Base-by-base conservation (phyloP, 2,329 filamentous ascomycete genomes). In the Akanthomyces dipterigenus region DNA sequence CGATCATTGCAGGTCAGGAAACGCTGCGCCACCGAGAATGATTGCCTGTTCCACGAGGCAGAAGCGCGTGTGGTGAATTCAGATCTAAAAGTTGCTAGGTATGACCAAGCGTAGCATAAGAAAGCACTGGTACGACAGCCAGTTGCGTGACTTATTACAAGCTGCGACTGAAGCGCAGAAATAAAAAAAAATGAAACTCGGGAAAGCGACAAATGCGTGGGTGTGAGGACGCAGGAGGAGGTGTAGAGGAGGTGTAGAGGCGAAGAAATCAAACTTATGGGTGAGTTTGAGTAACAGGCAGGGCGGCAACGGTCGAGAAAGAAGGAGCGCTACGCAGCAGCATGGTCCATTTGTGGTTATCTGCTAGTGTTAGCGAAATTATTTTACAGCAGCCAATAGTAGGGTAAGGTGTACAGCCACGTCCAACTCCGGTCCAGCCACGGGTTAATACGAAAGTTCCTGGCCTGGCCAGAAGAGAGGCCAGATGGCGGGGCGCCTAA, bases 251-350 rank as follows among this genome's bases (percentile, higher is more conserved):
- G 38, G 51, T 55, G 36, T 42, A 42, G 51, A 55, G 3, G n/a
- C 12, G 34, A 42, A 42, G 51, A 28, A 55, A 36, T 16, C 36
- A 36, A 36, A 11, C 36, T 43, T 36, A n/a, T 31, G 31, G 48
- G 50, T 43, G 42, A 36, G 22, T 55, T 55, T 55, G 34, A 55
- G 38, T 18, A 54, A 12, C 51, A 42, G 28, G 28, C 28, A 31
- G 28, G 51, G 51, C 51, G 51, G 51, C 51, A 55, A 55, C 36
- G 51, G 51, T 55, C 34, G 16, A 55, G 51, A 36, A 55, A 55
- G 51, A 55, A 55, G 40, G 34, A 22, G 49, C 49, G 51, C 28
- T 31, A 31, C 51, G 51, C 18, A 55, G 12, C 36, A 49, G 46
- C 11, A n/a, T 16, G 20, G 46, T 24, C 24, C 24, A 28, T 24